These are phyloP conservation scores for Neophaeococcomyces aloes DNA, from an alignment of 2,329 filamentous ascomycete species.

Conservation along the genomic window DNA sequence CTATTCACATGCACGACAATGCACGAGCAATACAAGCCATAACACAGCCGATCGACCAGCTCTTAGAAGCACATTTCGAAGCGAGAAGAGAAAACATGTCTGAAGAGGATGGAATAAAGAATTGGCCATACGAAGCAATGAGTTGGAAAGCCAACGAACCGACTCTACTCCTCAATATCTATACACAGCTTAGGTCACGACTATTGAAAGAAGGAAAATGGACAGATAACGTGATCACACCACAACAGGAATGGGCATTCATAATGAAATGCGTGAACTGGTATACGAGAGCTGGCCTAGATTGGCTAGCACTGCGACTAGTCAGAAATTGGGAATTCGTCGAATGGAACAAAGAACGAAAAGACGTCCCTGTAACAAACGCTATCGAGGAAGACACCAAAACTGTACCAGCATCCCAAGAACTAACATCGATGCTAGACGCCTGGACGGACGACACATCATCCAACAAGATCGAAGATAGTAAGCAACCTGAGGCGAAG, in stretches of 20 bases:
- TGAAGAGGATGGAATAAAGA: conserved; percentile 45
- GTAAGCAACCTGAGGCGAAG: conserved; percentile 33
- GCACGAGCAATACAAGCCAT: conserved; percentile 77
- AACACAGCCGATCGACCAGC: conserved; percentile 65
- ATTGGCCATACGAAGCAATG: conserved; percentile 52
- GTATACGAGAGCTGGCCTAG: conserved; percentile 88
- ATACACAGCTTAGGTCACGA: conserved; percentile 71
- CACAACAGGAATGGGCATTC: conserved; percentile 76
- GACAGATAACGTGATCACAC: conserved; percentile 65
- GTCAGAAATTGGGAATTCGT: conserved; percentile 45
- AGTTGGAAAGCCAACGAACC: conserved; percentile 85
- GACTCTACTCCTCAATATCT: conserved; percentile 66
- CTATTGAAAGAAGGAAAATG: conserved; percentile 74
- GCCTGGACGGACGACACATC: conserved; percentile 28
- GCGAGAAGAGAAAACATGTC: conserved; percentile 14
- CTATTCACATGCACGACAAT: conserved; percentile 74
- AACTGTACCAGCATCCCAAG: conserved; percentile 14
- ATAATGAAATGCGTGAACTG: conserved; percentile 73
- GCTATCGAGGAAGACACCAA: conserved; percentile 26
- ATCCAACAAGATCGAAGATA: conserved; percentile 25
- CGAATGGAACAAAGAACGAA: conserved; percentile 8
- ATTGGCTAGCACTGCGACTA: conserved; percentile 75
- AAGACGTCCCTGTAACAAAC: background rate
- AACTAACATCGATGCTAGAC: conserved; percentile 34
- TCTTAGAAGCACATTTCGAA: conserved; percentile 43